A percentile compares a stretch with the other conserved stretches of the same genome.
Conservation (phyloP, 2,329 filamentous ascomycete species). For the Pseudogymnoascus sp. region DNA sequence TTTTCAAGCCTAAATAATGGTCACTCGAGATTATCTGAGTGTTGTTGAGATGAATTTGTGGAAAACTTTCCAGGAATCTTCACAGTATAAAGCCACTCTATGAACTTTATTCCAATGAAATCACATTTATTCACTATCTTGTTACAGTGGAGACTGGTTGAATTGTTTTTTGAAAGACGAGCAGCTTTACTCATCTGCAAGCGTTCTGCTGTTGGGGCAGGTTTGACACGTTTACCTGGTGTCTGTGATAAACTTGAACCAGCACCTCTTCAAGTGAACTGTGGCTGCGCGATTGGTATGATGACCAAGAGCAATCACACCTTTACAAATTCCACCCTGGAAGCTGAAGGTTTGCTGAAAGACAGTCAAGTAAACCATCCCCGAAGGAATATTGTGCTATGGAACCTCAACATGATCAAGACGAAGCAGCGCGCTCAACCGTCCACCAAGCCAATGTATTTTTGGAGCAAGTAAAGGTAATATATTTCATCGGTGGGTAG, state of each 20-base stretch:
- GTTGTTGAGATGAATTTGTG: background rate
- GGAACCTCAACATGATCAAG: background rate
- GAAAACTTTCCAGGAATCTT: background rate
- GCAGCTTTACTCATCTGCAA: background rate
- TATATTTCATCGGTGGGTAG: background rate
- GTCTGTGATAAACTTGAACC: background rate
- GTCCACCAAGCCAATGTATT: background rate
- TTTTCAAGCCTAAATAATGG: background rate
- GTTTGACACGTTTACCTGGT: background rate
- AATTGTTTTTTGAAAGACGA: background rate
- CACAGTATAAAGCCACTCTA: background rate
- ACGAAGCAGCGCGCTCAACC: background rate
- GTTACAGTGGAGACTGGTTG: background rate
- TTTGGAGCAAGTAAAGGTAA: slow-evolving; percentile 1
- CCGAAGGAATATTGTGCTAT: background rate
- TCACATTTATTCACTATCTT: background rate
- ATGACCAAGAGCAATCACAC: background rate
- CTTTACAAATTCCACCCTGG: no score
- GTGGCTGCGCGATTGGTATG: background rate
- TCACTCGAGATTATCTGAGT: background rate
- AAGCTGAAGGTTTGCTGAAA: background rate
- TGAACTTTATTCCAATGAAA: background rate
- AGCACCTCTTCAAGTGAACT: background rate
- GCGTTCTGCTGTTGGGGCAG: background rate
- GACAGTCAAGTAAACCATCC: background rate